Evolutionary conservation across 2,329 filamentous ascomycete species (phyloP).

Genomic region (Colletotrichum karsti): DNA sequence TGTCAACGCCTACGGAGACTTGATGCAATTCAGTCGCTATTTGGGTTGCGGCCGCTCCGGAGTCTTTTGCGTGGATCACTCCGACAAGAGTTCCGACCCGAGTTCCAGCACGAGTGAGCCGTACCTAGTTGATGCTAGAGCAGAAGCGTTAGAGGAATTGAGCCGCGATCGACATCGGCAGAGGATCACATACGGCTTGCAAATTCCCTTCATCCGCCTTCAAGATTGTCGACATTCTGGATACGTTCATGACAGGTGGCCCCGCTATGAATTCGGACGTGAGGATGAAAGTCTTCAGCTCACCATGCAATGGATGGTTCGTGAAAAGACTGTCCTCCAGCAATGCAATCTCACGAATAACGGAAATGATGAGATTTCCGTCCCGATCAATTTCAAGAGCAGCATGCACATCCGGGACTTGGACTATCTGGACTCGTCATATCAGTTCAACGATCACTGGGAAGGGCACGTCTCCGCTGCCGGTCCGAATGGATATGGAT

Average conservation of each 20-base stretch:
- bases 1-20: neutral
- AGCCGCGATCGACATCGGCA: neutral
- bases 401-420: neutral
- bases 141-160: fast-evolving
- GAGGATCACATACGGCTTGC: neutral
- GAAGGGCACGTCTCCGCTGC: neutral
- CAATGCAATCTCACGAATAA: neutral
- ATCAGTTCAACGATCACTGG: neutral
- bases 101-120: neutral
- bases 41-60: neutral
- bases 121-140: neutral
- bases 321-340: fast-evolving
- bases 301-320: neutral
- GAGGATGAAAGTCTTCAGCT: neutral
- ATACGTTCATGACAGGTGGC: neutral
- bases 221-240: neutral
- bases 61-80: neutral
- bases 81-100: no score
- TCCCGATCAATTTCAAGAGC: neutral
- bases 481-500: neutral
- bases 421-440: neutral
- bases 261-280: neutral
- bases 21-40: neutral
- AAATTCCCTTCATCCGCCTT: fast-evolving
- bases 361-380: fast-evolving